phyloP scores from a whole-genome alignment of 495 filamentous ascomycete genomes.

The Penicillium odoratum region DNA sequence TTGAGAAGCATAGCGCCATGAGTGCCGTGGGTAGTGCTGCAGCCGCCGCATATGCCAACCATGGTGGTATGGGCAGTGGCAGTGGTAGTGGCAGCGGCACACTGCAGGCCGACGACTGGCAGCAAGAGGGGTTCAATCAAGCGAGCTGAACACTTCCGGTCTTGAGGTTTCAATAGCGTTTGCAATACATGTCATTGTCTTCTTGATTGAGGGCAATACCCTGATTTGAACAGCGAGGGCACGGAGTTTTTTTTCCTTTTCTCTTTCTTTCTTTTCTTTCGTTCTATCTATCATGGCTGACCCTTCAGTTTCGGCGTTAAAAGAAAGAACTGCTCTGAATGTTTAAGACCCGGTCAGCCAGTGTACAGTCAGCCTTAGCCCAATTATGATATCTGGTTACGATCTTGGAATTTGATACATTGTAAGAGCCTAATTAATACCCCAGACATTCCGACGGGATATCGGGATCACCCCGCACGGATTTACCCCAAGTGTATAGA shows the following conservation, averaged over 20 bases:
- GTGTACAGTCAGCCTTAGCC: slow-evolving; percentile 12
- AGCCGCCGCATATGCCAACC: slow-evolving; percentile 41
- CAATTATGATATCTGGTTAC: background rate
- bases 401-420: too few species aligned
- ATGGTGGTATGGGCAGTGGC: slow-evolving; percentile 32
- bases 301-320: slow-evolving; percentile 23
- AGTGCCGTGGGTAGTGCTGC: slow-evolving; percentile 44
- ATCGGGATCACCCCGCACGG: background rate
- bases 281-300: slow-evolving; percentile 14
- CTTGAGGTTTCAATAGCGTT: background rate
- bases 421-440: background rate
- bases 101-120: slow-evolving; percentile 58
- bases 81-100: slow-evolving; percentile 32
- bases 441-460: too few species aligned
- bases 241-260: slow-evolving; percentile 18
- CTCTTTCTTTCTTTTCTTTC: slow-evolving; percentile 8
- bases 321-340: slow-evolving; percentile 5
- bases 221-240: slow-evolving; percentile 23
- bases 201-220: slow-evolving; percentile 3
- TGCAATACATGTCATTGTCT: slow-evolving; percentile 1
- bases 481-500: background rate
- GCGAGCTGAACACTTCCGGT: slow-evolving; percentile 19
- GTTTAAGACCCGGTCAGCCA: slow-evolving; percentile 13
- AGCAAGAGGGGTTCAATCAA: slow-evolving; percentile 57
- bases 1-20: slow-evolving; percentile 54